phyloP scores from a whole-genome alignment of 768 basidiomycete species.

The Amanita exitialis region DNA sequence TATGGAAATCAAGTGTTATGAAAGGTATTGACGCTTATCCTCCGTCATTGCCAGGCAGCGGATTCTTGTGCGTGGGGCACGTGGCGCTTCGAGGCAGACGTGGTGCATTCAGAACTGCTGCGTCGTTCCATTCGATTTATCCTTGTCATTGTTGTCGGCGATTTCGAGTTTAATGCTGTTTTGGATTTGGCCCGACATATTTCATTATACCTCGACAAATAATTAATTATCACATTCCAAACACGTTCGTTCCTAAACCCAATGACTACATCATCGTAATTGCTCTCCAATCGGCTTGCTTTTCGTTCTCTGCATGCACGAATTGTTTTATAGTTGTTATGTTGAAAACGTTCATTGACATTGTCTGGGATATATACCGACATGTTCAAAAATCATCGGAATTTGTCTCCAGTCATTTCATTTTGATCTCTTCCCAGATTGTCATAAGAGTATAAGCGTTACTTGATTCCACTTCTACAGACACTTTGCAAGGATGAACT shows the following conservation, averaged over 20 bases:
- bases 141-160: neutral
- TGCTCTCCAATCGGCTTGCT: conserved; percentile 2
- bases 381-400: too few relatives aligned
- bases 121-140: neutral
- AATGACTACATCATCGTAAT: conserved; percentile 5
- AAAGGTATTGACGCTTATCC: neutral
- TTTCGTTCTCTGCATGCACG: conserved; percentile 4
- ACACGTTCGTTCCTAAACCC: neutral
- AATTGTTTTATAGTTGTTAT: neutral
- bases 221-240: conserved; percentile 1
- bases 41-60: neutral
- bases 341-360: neutral
- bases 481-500: too few relatives aligned
- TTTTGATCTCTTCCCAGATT: too few relatives aligned
- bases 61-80: too few relatives aligned
- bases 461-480: too few relatives aligned
- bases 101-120: neutral
- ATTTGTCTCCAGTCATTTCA: too few relatives aligned
- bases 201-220: neutral
- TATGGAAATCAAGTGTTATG: neutral
- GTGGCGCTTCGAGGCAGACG: neutral
- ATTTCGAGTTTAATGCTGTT: neutral
- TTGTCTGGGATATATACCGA: too few relatives aligned
- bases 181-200: neutral
- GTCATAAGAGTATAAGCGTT: too few relatives aligned